phyloP scores from a whole-genome alignment of 148 eudicot genomes.

The Chenopodium berlandieri region DNA sequence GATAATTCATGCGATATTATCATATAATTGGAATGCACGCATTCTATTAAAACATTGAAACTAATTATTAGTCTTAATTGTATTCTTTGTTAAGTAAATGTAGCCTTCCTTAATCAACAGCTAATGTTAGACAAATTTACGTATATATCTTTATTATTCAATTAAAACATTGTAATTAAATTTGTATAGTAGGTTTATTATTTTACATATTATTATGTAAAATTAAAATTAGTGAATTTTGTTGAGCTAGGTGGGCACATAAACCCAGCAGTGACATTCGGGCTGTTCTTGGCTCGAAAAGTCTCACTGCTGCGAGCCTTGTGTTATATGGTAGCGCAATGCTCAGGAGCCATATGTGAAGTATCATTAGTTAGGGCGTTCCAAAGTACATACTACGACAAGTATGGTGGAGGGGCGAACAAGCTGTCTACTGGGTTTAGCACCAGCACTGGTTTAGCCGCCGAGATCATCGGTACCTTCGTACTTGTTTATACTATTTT shows the following conservation, averaged over 20 bases:
- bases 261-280: constrained; percentile 25
- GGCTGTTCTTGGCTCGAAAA: constrained; percentile 25
- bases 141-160: no score
- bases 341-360: constrained; percentile 30
- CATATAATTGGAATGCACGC: no score
- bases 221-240: neutral
- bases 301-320: constrained; percentile 24
- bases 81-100: no score
- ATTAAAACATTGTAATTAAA: no score
- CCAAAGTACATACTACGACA: constrained; percentile 15
- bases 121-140: no score
- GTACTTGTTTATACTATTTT: neutral
- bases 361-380: constrained; percentile 26
- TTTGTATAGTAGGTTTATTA: no score
- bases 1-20: no score
- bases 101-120: no score
- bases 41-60: no score
- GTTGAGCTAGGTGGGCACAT: constrained; percentile 27
- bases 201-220: neutral
- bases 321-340: constrained; percentile 24
- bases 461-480: constrained; percentile 30
- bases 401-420: constrained; percentile 22
- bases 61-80: no score
- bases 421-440: constrained; percentile 12
- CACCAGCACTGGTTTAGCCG: constrained; percentile 20